These are phyloP conservation scores for Salix caprea DNA, from an alignment of 345 rosid species.

Conservation along the genomic window DNA sequence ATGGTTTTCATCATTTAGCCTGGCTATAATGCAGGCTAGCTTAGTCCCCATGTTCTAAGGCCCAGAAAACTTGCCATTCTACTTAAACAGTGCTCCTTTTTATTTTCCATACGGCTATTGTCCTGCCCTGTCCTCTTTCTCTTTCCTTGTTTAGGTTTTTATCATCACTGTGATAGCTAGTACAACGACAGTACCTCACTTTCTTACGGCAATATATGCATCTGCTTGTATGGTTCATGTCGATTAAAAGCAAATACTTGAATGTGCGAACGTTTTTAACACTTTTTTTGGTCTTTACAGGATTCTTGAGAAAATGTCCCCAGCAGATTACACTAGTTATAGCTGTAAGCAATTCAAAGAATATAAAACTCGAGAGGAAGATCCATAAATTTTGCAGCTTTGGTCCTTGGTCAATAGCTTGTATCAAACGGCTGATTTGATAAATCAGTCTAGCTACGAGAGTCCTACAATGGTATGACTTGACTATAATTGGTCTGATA, in stretches of 20 bases:
- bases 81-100: not conserved
- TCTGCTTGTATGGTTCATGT: not conserved
- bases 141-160: too few relatives aligned
- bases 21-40: not conserved
- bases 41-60: conserved; percentile 14
- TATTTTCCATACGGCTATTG: conserved; percentile 13
- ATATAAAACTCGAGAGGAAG: not conserved
- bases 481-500: not conserved
- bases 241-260: not conserved
- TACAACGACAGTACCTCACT: not conserved
- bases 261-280: not conserved
- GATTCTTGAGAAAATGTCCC: not conserved
- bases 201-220: not conserved
- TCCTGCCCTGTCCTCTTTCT: conserved; percentile 3
- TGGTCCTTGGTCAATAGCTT: not conserved
- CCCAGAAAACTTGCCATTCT: not conserved
- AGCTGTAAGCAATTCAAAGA: not conserved
- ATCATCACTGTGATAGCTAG: not conserved
- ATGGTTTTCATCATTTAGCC: not conserved
- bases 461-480: not conserved
- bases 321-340: not conserved
- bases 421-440: not conserved
- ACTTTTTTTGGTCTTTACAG: not conserved
- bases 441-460: not conserved
- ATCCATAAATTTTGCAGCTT: not conserved